Base-by-base conservation (phyloP, 208 protist genomes). In the Crithidia acanthocephali region DNA sequence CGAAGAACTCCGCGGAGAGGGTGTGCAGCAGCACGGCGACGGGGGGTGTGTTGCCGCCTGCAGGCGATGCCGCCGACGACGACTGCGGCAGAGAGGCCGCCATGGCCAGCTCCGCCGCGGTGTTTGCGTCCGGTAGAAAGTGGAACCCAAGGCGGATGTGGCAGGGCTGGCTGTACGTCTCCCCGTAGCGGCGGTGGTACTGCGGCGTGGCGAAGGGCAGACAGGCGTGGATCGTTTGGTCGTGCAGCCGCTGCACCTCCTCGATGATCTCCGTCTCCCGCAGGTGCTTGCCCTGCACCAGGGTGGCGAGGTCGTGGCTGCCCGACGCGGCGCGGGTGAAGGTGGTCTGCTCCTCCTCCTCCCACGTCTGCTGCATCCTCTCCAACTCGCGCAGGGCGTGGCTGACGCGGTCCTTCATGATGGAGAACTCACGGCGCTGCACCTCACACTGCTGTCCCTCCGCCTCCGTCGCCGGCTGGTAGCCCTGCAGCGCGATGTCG, bases 151-250 rank as follows among this genome's bases (percentile, higher is more conserved):
- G 10, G 40, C 90, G 89, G 51, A 94, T 64, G 65, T 94, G 83
- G 63, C 92, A 97, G 4, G 90, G 83, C 74, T 95, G 88, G 52
- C 74, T 78, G 79, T 97, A 97, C 45, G 89, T 95, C 75, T 93
- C 86, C 52, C 84, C 76, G 62, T 86, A 78, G 59, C 87, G 84
- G 52, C 92, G 92, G 74, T 85, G 85, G 76, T 91, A 97, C 84
- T 97, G 92, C 30, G 92, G 92, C 18, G 85, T 66, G 61, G 85
- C 81, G 69, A 95, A 95, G 23, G 86, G 84, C 35, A 97, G 77
- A 44, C 86, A 92, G 23, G 86, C 76, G 68, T 94, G 82, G 30
- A 94, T 77, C 15, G 77, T 53, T 47, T 80, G 74, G 57, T 97
- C 88, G 67, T 94, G 87, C 25, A 91, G 61, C 20, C 42, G 61